A percentile compares a stretch with the other conserved stretches of the same genome.
phyloP scores from a whole-genome alignment of 2,329 filamentous ascomycete genomes.

The Pestalotiopsis sp. region DNA sequence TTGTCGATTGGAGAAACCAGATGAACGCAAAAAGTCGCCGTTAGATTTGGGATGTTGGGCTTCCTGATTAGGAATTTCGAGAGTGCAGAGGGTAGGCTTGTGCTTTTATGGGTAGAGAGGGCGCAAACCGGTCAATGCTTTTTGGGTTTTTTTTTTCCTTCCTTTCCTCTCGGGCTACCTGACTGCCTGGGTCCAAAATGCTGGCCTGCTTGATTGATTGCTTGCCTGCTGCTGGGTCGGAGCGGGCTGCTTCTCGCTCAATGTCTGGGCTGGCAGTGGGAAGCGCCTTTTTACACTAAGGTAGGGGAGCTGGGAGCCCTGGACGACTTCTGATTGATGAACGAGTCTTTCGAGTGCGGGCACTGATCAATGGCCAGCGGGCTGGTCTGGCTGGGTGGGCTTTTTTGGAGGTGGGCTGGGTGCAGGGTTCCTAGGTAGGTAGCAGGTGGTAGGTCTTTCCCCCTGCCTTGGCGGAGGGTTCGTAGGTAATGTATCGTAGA shows the following conservation, averaged over 20 bases:
- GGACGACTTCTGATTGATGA: neutral
- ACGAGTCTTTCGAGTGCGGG: neutral
- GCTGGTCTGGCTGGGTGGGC: neutral
- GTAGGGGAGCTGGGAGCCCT: neutral
- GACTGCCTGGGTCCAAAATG: neutral
- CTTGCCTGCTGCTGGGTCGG: neutral
- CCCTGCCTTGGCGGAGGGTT: neutral
- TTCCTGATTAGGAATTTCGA: slow-evolving; percentile 14
- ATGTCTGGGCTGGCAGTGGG: neutral
- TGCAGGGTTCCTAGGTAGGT: neutral
- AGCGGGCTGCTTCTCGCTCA: slow-evolving; percentile 1
- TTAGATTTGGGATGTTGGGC: slow-evolving; percentile 3
- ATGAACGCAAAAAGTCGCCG: neutral
- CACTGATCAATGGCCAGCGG: neutral
- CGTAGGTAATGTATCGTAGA: neutral
- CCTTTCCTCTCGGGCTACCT: neutral
- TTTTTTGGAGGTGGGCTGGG: neutral
- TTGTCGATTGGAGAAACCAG: slow-evolving; percentile 18
- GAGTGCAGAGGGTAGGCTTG: slow-evolving; percentile 3
- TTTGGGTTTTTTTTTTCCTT: neutral
- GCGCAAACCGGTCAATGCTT: slow-evolving; percentile 9
- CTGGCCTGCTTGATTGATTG: neutral
- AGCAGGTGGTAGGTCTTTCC: neutral
- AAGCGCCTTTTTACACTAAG: neutral
- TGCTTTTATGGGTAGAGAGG: slow-evolving; percentile 9